These are phyloP conservation scores for Rhizoclosmatium sp. DNA, from an alignment of 192 early-diverging fungal genomes.

Conservation along the genomic window DNA sequence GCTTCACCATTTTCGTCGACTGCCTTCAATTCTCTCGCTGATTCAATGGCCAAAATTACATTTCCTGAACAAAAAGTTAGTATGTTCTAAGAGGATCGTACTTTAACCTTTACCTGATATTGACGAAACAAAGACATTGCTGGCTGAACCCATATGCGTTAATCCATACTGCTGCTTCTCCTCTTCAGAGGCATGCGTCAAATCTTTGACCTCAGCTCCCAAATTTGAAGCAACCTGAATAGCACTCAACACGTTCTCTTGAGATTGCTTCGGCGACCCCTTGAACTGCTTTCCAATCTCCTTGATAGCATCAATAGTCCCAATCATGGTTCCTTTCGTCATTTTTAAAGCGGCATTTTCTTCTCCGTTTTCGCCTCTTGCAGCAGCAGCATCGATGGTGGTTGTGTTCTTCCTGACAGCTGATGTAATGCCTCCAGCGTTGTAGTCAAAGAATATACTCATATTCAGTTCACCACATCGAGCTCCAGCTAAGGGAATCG, in stretches of 20 bases:
- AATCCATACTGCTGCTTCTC: too few species aligned
- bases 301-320: slow-evolving; percentile 27
- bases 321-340: slow-evolving; percentile 34
- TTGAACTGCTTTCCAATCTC: slow-evolving; percentile 34
- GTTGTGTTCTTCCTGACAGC: not conserved
- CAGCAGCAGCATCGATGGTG: slow-evolving; percentile 11
- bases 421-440: slow-evolving; percentile 16
- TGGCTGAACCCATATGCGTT: too few species aligned
- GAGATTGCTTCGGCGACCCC: slow-evolving; percentile 16
- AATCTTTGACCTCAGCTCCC: not conserved
- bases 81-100: too few species aligned
- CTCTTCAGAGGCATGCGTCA: too few species aligned
- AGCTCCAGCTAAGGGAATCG: slow-evolving; percentile 34
- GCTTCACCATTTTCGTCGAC: slow-evolving; percentile 69
- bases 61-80: not conserved
- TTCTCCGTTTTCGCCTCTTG: slow-evolving; percentile 31
- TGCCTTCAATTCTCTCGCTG: slow-evolving; percentile 59
- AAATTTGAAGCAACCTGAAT: slow-evolving; percentile 42
- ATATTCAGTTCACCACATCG: slow-evolving; percentile 34
- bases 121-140: too few species aligned
- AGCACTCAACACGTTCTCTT: slow-evolving; percentile 45
- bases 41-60: slow-evolving; percentile 50
- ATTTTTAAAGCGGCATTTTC: slow-evolving; percentile 40
- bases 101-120: too few species aligned
- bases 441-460: slow-evolving; percentile 50